Evolutionary conservation across 176 grass and related monocot genomes (phyloP), one percentile per base, ranked within the genome.

Genomic region (Hyparrhenia diplandra): DNA sequence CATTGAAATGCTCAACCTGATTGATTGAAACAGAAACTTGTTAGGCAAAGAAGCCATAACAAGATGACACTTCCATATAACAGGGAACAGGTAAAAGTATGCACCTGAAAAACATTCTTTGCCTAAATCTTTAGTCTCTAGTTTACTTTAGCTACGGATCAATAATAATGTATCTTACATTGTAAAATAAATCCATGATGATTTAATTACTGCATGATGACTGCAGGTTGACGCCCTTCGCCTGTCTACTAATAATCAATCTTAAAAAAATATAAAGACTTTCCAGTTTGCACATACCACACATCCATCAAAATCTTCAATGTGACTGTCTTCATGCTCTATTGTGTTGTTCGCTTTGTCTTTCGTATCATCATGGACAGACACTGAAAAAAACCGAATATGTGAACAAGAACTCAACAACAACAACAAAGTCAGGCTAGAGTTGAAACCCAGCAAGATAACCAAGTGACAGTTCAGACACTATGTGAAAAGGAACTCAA

Each of bases 271-370:
- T 24, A 76, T 14, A 31, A 83, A 32, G 51, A 77, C 4, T 70
- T 82, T 58, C 27, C 62, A 70, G 13, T 73, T 73, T 68, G 35
- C 63, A 74, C 10, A 47, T 90, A 98, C 96, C 92, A 98, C 80
- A 46, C 90, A 95, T 77, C 25, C 86, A 76, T 95, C 96, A 86
- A 98, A 39, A 95, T 95, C 90, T 87, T 95, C 96, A 57, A 86
- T 63, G 31, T 79, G 54, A 30, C 45, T 87, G 84, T 91, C 92
- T 14, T 55, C 74, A 41, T 36, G 28, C 60, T 80, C 23, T 52
- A 64, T 67, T 71, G 71, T 69, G 66, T 71, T 51, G 21, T 20
- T 32, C n/a, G 32, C 71, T 24, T 74, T 86, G 42, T 36, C 45
- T 74, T 82, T 63, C 28, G 23, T 78, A 60, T 67, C 71, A 72